Evolutionary conservation across 2,329 filamentous ascomycete species (phyloP), one percentile per base, ranked within the genome.

Genomic region (Bipolaris bicolor): DNA sequence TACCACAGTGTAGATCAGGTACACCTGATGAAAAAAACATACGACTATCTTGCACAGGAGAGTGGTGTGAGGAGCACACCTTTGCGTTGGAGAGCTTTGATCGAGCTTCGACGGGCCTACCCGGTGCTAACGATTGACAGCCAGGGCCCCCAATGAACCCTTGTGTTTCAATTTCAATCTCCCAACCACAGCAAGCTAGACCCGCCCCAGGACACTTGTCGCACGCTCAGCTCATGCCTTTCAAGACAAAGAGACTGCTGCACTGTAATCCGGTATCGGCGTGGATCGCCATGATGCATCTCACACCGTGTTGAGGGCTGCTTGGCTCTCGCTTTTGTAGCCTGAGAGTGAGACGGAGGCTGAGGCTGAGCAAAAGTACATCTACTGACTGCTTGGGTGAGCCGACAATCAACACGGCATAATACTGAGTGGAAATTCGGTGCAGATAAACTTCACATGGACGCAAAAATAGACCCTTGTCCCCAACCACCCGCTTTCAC

Each of bases 311-410:
- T 50, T 16, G 29, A 11, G 20, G 41, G 40, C 24, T 36, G 29
- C 29, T 31, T 31, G 16, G 18, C 24, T 16, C 40, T 50, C 52
- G 51, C 52, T 36, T 55, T 54, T 22, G 29, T 36, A 22, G 55
- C 40, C 40, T 26, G 41, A 53, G 43, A 36, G 43, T 50, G 46
- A 34, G 45, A 20, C 47, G 26, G 46, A 44, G 20, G 18, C 13
- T 26, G 46, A 53, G 54, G 46, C 52, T 57, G 49, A 41, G 41
- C 37, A 52, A 37, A 48, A 46, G 20, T 18, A 47, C 16, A 16
- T 5, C 18, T 31, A 31, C 29, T 11, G 29, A 31, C 29, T 20
- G n/a, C 41, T 43, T 39, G n/a, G 39, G 24, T 44, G 26, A 45
- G 47, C 26, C n/a, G 46, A 34, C 29, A 39, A 36, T 37, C 41